Percentiles rank a stretch among this genome's conserved stretches.
Evolutionary conservation across 768 basidiomycete genomes (phyloP).

Genomic region (Hortiboletus campestris): DNA sequence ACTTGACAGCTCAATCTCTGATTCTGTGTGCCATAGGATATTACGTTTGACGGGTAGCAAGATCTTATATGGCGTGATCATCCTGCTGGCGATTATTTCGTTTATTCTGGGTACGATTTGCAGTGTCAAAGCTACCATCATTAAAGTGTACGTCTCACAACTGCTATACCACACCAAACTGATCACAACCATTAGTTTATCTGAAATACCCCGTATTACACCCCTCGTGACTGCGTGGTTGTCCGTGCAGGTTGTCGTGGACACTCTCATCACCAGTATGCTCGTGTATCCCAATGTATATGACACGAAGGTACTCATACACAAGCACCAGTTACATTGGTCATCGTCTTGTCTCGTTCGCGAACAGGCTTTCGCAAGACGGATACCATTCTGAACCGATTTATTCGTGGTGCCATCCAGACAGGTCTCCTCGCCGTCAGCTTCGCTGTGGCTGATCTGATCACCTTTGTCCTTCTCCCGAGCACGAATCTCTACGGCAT

Average conservation of each 20-base stretch:
- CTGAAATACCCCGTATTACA: slow-evolving; percentile 39
- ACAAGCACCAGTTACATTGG: slow-evolving; percentile 14
- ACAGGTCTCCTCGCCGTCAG: neutral
- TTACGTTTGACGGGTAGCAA: slow-evolving; percentile 11
- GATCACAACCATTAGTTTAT: slow-evolving; percentile 31
- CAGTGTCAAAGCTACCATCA: slow-evolving; percentile 43
- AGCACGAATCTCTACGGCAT: slow-evolving; percentile 35
- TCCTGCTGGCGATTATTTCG: slow-evolving; percentile 36
- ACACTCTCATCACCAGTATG: slow-evolving; percentile 44
- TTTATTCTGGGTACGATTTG: slow-evolving; percentile 44
- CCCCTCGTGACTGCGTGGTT: slow-evolving; percentile 49
- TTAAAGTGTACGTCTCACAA: slow-evolving; percentile 34
- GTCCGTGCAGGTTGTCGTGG: slow-evolving; percentile 43
- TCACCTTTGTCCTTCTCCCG: slow-evolving; percentile 32
- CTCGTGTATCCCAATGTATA: too few relatives aligned
- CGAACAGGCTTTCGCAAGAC: slow-evolving; percentile 53
- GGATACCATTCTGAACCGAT: slow-evolving; percentile 37
- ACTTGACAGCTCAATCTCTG: neutral
- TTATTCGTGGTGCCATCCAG: slow-evolving; percentile 2
- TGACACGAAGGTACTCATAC: neutral
- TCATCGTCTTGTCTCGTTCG: slow-evolving; percentile 13
- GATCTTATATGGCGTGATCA: slow-evolving; percentile 33
- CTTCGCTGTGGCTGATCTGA: slow-evolving; percentile 35
- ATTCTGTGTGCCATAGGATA: slow-evolving; percentile 1
- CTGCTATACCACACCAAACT: neutral